Base-by-base conservation (phyloP, 495 filamentous ascomycete species). In the Talaromyces trachyspermus region DNA sequence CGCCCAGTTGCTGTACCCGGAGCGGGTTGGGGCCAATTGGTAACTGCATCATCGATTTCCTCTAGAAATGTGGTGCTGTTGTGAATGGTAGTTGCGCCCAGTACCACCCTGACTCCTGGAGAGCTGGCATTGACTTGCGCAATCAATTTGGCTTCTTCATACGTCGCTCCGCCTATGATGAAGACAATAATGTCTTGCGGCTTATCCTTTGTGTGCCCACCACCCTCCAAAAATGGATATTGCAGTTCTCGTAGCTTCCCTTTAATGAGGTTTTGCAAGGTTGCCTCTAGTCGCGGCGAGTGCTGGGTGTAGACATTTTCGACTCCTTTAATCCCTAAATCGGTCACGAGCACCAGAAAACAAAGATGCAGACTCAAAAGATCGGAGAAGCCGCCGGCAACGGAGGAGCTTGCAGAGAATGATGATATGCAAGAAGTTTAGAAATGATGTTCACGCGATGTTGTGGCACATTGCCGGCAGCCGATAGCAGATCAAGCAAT, bases 291-390 rank as follows among this genome's bases (percentile, higher is more conserved):
- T 36, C 87, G 74, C 0, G 92, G 90, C 2, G 89, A 92, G 64
- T 98, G 92, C 63, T 97, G 94, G 0, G 92, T 98, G 62, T 97
- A 98, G 17, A 98, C 92, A 54, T 98, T 98, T 61, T 98, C 92
- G 3, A 97, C 90, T 11, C 92, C 92, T 58, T 95, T 95, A 74
- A 2, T 91, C 94, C 61, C 95, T 95, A 65, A 98, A 90, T 2
- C 89, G 83, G 55, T 85, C 85, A 24, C 89, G 77, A 2, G 92
- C 89, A 12, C 86, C 86, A 24, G 86, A 87, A 67, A 98, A 95
- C 46, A 98, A 86, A 5, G 87, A 90, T 1, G 86, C 82, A 0
- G 86, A 85, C 57, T 96, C 89, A 97, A 98, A 6, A 95, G 76
- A 50, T 95, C 91, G 2, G 86, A 80, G 55, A 95, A 85, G 24